These are phyloP conservation scores for Mycena venus DNA, from an alignment of 768 basidiomycete species.

Conservation along the genomic window DNA sequence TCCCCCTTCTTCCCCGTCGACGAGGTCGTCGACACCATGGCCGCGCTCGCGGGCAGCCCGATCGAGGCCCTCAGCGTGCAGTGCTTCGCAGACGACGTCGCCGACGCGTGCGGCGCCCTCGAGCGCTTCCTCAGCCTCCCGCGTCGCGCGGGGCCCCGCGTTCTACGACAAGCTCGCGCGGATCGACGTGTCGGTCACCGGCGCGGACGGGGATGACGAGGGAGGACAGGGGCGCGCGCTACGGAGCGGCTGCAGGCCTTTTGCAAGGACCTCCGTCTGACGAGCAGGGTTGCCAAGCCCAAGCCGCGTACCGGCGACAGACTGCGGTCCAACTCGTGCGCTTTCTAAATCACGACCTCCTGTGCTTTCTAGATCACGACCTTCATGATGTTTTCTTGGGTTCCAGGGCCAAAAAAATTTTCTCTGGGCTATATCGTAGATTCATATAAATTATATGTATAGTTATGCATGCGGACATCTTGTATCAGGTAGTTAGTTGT, in stretches of 20 bases:
- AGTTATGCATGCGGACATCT: not conserved
- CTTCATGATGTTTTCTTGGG: not conserved
- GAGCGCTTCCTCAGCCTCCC: conserved; percentile 68
- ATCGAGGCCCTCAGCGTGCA: conserved; percentile 70
- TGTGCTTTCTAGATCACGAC: not conserved
- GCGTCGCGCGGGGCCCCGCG: conserved; percentile 60
- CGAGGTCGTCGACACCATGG: conserved; percentile 69
- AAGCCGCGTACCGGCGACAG: conserved; percentile 26
- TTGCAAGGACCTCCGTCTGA: conserved; percentile 61
- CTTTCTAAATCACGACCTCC: conserved; percentile 15
- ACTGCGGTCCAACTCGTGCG: conserved; percentile 30
- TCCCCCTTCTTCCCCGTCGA: conserved; percentile 74
- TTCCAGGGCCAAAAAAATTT: not conserved
- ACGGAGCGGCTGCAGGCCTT: conserved; percentile 62
- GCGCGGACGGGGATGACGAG: conserved; percentile 47
- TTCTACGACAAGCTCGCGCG: conserved; percentile 65
- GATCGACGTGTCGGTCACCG: conserved; percentile 64
- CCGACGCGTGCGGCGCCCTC: conserved; percentile 70
- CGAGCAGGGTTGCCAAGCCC: conserved; percentile 48
- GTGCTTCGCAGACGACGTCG: conserved; percentile 73
- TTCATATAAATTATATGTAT: not conserved
- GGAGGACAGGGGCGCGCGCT: conserved; percentile 52
- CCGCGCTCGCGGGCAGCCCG: conserved; percentile 70
- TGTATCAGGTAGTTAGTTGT: not conserved
- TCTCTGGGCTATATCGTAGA: not conserved